A percentile compares a stretch with the other conserved stretches of the same genome.
These are phyloP conservation scores for Paramecium pentaurelia DNA, from an alignment of 73 alveolate species.

Conservation along the genomic window DNA sequence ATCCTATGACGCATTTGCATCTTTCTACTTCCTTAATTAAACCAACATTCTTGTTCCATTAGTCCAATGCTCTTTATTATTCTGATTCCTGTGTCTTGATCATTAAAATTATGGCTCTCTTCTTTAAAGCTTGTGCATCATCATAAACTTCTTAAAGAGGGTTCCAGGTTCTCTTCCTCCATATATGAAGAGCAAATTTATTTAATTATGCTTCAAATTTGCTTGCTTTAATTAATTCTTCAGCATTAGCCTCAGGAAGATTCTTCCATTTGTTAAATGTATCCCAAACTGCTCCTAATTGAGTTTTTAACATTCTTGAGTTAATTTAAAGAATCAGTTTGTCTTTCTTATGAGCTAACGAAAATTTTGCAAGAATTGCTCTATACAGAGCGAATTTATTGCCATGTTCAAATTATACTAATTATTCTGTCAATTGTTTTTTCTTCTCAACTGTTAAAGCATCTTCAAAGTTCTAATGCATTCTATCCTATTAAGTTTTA, in stretches of 20 bases:
- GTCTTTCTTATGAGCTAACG: neutral
- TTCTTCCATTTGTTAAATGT: conserved; percentile 26
- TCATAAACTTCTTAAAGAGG: conserved; percentile 7
- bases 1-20: neutral
- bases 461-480: neutral
- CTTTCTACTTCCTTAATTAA: neutral
- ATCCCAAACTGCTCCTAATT: neutral
- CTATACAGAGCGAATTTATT: neutral
- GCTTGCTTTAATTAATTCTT: neutral
- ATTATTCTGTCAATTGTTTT: neutral
- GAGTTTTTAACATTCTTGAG: neutral
- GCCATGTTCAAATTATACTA: neutral
- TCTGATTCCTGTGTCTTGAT: conserved; percentile 25
- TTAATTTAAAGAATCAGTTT: neutral
- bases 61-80: neutral
- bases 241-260: neutral
- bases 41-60: neutral
- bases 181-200: neutral
- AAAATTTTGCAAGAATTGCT: neutral
- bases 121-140: neutral
- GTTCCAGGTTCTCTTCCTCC: neutral
- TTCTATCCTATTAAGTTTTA: neutral
- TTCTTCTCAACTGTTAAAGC: conserved; percentile 19
- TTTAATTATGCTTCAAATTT: neutral
- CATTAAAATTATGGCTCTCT: neutral